Base-by-base conservation (phyloP, 2,329 filamentous ascomycete genomes). In the Lithohypha guttulata region DNA sequence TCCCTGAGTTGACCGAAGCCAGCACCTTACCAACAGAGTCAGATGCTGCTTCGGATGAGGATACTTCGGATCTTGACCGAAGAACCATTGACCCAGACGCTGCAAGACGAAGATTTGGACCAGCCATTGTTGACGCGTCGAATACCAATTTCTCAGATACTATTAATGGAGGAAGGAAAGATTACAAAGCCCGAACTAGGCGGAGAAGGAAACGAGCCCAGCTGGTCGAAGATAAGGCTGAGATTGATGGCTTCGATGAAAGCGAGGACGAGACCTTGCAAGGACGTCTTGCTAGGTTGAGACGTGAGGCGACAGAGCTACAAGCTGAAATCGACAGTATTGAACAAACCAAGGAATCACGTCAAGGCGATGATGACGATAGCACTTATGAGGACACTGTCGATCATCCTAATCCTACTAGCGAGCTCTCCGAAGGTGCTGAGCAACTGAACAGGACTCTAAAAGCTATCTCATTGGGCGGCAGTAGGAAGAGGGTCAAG, bases 141-240 rank as follows among this genome's bases (percentile, higher is more conserved):
- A 77, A 81, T 15, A 84, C 81, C 17, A 84, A 95, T 60, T 91
- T 95, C 59, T 93, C 87, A 2, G 87, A 95, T 60, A 80, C 87
- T 38, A 78, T 96, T 25, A 78, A 77, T 43, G 77, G 77, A 32
- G 89, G 89, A 59, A 75, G 84, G 46, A 84, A 82, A 60, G 84
- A 84, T 17, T 95, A 95, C 65, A 79, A 77, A 50, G 78, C 79
- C 23, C 79, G 81, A 5, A 83, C 71, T 33, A 73, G 81, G 34
- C 73, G 77, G 42, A 73, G 78, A 47, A 55, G 55, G 55, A 45
- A 46, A 40, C 51, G 55, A 33, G 58, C 60, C 23, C 59, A 61
- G 17, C 59, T 59, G 2, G 51, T 72, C 2, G 70, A 78, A 51
- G 35, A 21, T 10, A 21, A 39, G 20, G n/a, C 21, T 11, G 35